A percentile compares a stretch with the other conserved stretches of the same genome.
Evolutionary conservation across 495 filamentous ascomycete species (phyloP).

Genomic region (Penicillium maclennaniae): DNA sequence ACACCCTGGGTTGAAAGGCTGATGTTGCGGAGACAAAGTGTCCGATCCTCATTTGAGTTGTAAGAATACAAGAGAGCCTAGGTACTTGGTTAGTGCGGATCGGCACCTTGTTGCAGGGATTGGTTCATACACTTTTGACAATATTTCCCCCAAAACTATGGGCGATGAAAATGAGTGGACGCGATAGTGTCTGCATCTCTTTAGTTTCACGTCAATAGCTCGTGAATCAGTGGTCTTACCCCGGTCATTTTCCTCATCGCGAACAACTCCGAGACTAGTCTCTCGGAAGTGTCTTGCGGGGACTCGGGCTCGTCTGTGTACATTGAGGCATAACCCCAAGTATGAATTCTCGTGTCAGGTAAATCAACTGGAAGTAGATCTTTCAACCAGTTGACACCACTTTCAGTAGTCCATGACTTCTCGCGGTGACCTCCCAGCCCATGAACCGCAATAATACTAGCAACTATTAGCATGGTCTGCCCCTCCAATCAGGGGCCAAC

Average conservation of each 20-base stretch:
- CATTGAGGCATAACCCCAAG: slow-evolving; percentile 44
- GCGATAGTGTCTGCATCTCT: slow-evolving; percentile 11
- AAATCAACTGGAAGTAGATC: slow-evolving; percentile 44
- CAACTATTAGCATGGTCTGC: background rate
- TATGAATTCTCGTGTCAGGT: slow-evolving; percentile 42
- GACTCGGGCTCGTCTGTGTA: slow-evolving; percentile 1
- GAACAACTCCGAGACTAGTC: slow-evolving; percentile 29
- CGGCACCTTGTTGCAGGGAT: background rate
- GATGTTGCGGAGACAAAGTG: background rate
- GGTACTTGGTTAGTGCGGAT: background rate
- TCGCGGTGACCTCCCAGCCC: slow-evolving; percentile 27
- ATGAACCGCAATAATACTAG: slow-evolving; percentile 28
- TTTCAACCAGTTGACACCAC: slow-evolving; percentile 44
- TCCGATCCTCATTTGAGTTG: background rate
- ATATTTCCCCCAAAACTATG: slow-evolving; percentile 33
- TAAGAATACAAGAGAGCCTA: slow-evolving; percentile 4
- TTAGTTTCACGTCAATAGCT: background rate
- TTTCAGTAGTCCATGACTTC: slow-evolving; percentile 35
- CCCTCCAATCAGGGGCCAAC: background rate
- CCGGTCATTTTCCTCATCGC: slow-evolving; percentile 16
- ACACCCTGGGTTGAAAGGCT: background rate
- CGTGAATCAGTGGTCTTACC: slow-evolving; percentile 5
- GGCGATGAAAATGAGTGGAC: slow-evolving; percentile 34
- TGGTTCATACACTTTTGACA: slow-evolving; percentile 26
- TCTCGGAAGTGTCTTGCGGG: slow-evolving; percentile 25